These are phyloP conservation scores for Lactarius indigo DNA, from an alignment of 768 basidiomycete species.

Conservation along the genomic window DNA sequence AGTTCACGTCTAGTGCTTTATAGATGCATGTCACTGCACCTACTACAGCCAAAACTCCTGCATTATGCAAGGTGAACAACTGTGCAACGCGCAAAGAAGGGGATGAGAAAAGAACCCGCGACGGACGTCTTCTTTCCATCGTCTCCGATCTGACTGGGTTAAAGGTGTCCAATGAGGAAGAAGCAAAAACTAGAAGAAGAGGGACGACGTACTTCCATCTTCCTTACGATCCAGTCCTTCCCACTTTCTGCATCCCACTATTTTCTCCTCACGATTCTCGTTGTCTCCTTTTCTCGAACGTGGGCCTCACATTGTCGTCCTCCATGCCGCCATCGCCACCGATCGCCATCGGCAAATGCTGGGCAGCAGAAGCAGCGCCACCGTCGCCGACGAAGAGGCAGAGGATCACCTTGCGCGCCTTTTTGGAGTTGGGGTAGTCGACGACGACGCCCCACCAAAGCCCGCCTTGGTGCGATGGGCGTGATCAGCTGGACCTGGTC, in stretches of 20 bases:
- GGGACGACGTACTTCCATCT: conserved; percentile 75
- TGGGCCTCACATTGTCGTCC: conserved; percentile 50
- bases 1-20: too few relatives aligned
- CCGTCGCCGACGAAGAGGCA: conserved; percentile 88
- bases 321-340: conserved; percentile 56
- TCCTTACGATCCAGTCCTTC: conserved; percentile 90
- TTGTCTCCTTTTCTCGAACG: conserved; percentile 78
- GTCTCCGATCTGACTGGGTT: conserved; percentile 69
- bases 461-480: conserved; percentile 87
- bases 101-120: conserved; percentile 25
- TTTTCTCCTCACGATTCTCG: conserved; percentile 54
- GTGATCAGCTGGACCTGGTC: conserved; percentile 97
- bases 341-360: conserved; percentile 69
- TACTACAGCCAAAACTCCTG: too few relatives aligned
- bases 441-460: conserved; percentile 93
- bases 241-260: conserved; percentile 65
- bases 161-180: conserved; percentile 12
- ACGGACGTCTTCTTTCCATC: conserved; percentile 76
- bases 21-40: too few relatives aligned
- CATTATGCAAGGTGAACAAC: too few relatives aligned
- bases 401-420: conserved; percentile 91
- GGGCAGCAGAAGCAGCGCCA: conserved; percentile 36
- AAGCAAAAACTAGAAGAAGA: neutral
- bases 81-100: too few relatives aligned
- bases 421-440: conserved; percentile 95